Base-by-base conservation (phyloP, 2,329 filamentous ascomycete species). In the Fusarium bactridioides region DNA sequence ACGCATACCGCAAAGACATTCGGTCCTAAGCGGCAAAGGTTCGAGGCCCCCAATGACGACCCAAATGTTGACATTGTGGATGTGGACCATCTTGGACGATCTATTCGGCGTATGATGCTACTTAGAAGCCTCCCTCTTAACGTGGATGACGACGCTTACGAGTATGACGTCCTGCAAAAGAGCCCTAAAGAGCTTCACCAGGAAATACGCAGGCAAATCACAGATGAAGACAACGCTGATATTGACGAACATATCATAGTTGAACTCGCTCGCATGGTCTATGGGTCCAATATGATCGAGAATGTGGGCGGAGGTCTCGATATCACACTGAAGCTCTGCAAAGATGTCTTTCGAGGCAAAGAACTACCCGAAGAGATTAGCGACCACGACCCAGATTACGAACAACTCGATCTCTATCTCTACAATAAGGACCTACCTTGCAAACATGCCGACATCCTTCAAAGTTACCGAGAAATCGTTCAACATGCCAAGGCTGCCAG, bases 401-500 rank as follows among this genome's bases (percentile, higher is more conserved):
- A 58, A 8, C 18, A 29, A 7, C 18, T 69, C 23, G 19, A 45
- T 10, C 18, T 48, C 7, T 48, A 63, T 25, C 35, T 69, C 7
- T 19, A 16, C 12, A 56, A n/a, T 1, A 47, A 38, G 19, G 45
- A 40, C 18, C 18, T 33, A 15, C 41, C 59, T 16, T 47, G 51
- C 21, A 25, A 19, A 10, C 50, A 61, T 16, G 9, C 15, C n/a
- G 7, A 35, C 3, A n/a, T 59, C 9, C 33, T 59, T 13, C 33
- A 9, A 21, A 43, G 29, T 16, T 19, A 23, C 3, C 47, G 35
- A 19, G 75, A 77, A 25, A 65, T 76, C 35, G 33, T 57, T 4
- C 61, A 75, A 4, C 74, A 77, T 8, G 67, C 69, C 16, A 29
- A 62, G 12, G 71, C 74, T 3, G 58, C 69, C 2, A 29, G 43